These are phyloP conservation scores for Geosmithia putterillii DNA, from an alignment of 2,329 filamentous ascomycete species.

Conservation along the genomic window DNA sequence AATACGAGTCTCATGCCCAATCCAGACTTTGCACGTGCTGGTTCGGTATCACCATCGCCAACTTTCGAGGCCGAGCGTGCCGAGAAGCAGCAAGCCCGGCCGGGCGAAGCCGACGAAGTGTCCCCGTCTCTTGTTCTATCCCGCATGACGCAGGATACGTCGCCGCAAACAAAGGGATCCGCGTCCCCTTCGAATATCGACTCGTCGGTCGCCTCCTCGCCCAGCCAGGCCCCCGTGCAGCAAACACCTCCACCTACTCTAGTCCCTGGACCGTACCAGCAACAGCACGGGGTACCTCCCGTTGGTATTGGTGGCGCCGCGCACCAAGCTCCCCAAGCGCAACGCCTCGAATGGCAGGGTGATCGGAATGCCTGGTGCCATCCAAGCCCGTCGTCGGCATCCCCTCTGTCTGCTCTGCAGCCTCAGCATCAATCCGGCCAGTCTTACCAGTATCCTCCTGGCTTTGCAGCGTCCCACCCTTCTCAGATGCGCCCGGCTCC, in stretches of 20 bases:
- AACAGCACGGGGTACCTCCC: background rate
- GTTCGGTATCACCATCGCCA: background rate
- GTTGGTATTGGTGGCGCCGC: background rate
- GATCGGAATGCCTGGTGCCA: background rate
- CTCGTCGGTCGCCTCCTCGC: background rate
- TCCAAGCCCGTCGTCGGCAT: no score
- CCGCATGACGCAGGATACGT: background rate
- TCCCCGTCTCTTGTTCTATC: background rate
- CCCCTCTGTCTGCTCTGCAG: no score
- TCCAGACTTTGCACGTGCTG: background rate
- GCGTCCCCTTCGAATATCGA: background rate
- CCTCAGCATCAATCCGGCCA: no score
- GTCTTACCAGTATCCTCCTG: background rate
- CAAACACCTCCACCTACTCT: background rate
- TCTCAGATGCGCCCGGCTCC: background rate
- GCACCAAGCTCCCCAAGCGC: background rate
- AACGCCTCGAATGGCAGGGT: background rate
- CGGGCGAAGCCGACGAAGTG: background rate
- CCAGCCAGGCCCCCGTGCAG: background rate
- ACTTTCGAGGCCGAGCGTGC: background rate
- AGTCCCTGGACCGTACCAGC: background rate
- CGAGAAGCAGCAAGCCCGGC: background rate
- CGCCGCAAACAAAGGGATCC: background rate
- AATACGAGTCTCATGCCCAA: background rate
- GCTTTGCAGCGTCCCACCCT: background rate